Evolutionary conservation across 176 grass and related monocot species (phyloP).

Genomic region (Carex parvula): DNA sequence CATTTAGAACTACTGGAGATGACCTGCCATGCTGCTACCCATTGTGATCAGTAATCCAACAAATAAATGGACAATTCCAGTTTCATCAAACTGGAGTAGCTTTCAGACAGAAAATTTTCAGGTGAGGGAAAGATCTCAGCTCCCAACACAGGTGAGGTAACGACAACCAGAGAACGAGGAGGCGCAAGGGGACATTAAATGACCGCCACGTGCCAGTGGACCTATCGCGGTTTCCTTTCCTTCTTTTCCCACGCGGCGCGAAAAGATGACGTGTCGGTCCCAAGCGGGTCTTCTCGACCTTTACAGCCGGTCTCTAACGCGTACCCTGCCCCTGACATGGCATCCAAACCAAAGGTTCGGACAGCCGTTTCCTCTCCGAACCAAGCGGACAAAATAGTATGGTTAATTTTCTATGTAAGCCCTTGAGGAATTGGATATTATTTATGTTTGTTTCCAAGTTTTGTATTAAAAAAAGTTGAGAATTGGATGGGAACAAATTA

Average conservation of each 20-base stretch:
- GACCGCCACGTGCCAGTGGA: neutral
- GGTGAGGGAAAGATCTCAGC: neutral
- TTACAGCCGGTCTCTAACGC: conserved; percentile 14
- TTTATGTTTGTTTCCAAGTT: neutral
- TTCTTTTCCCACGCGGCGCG: neutral
- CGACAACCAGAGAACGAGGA: neutral
- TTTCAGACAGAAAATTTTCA: neutral
- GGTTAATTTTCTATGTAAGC: neutral
- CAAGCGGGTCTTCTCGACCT: neutral
- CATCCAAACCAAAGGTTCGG: conserved; percentile 55
- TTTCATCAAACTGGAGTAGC: neutral
- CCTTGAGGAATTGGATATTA: neutral
- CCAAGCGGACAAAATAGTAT: neutral
- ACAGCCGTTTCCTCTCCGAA: conserved; percentile 63
- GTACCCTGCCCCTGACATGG: neutral
- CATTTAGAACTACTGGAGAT: neutral
- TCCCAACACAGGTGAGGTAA: conserved; percentile 20
- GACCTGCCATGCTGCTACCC: neutral
- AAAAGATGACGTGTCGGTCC: neutral
- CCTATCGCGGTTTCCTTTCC: neutral
- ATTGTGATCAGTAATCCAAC: neutral
- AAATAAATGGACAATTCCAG: neutral
- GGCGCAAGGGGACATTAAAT: neutral
- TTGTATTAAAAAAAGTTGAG: neutral
- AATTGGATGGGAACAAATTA: neutral